Conservation (phyloP, 2,329 filamentous ascomycete genomes). For the Plectosphaerella sp. region DNA sequence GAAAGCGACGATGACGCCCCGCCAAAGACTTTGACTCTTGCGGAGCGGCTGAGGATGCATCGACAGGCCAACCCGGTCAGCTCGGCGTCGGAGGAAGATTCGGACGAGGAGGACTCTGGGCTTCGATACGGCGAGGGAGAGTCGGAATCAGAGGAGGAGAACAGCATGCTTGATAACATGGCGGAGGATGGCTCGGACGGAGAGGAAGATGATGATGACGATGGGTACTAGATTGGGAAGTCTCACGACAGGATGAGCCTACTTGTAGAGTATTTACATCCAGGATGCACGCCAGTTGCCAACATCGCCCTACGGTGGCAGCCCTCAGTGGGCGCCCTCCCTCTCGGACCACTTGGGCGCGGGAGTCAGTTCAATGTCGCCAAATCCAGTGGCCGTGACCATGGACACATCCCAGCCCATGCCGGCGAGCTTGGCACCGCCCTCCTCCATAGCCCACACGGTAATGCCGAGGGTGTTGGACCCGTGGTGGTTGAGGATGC, state of each 20-base stretch:
- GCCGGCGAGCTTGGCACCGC: conserved; percentile 46
- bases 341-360: conserved; percentile 36
- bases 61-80: conserved; percentile 13
- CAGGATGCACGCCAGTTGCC: too few relatives aligned
- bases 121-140: conserved; percentile 12
- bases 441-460: conserved; percentile 60
- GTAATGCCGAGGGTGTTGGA: conserved; percentile 65
- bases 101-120: conserved; percentile 12
- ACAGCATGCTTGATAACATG: conserved; percentile 23
- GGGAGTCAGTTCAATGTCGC: conserved; percentile 30
- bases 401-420: conserved; percentile 25
- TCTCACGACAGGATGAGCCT: too few relatives aligned
- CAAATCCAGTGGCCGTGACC: conserved; percentile 38
- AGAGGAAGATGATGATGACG: conserved; percentile 6
- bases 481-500: conserved; percentile 66
- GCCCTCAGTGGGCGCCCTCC: conserved; percentile 32
- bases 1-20: conserved; percentile 9
- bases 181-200: conserved; percentile 25
- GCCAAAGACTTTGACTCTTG: conserved; percentile 14
- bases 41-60: conserved; percentile 14
- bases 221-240: background rate
- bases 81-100: conserved; percentile 13
- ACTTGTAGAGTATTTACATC: too few relatives aligned
- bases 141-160: conserved; percentile 10
- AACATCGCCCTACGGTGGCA: too few relatives aligned